Evolutionary conservation across 2,329 filamentous ascomycete genomes (phyloP), one percentile per base, ranked within the genome.

Genomic region (Calonectria pauciramosa): DNA sequence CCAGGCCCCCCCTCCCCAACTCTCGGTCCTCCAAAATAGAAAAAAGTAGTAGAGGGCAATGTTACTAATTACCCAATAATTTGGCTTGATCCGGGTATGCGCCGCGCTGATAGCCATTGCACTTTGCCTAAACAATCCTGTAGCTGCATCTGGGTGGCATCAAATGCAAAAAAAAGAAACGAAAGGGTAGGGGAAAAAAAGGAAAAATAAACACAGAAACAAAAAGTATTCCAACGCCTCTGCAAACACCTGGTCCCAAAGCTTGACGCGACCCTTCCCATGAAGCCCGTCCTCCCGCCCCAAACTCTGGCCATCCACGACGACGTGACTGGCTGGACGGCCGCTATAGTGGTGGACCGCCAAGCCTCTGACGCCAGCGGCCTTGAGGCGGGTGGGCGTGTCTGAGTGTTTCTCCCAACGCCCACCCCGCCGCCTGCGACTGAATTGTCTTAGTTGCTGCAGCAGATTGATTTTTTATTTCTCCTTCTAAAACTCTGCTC

Each of bases 291-390:
- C 56, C 26, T 63, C 56, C 56, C 56, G 56, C 36, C 26, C 56
- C 56, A 41, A 26, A 28, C 34, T 41, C 56, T 41, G 56, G n/a
- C 26, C 14, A 26, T 7, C 16, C 51, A 28, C 65, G 52, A 41
- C 34, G 18, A 63, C 34, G 9, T 63, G n/a, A 63, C 51, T 69
- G 41, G 67, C 67, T 47, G 28, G 52, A 8, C n/a, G 38, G 67
- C 28, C 60, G n/a, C 38, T 20, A 47, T 26, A 34, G 14, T 30
- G 14, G 49, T 68, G 49, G 65, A 28, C 52, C 52, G n/a, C 47
- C 52, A 60, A 56, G 51, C 52, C 41, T 56, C 51, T 69, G 38
- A 60, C 67, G 67, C 67, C 67, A 36, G 52, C 18, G 26, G 67
- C 34, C 38, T 41, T 64, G 18, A n/a, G n/a, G n/a, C n/a, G n/a